phyloP scores from a whole-genome alignment of 1,139 yeast species.

The Barnettozyma hawaiiensis region DNA sequence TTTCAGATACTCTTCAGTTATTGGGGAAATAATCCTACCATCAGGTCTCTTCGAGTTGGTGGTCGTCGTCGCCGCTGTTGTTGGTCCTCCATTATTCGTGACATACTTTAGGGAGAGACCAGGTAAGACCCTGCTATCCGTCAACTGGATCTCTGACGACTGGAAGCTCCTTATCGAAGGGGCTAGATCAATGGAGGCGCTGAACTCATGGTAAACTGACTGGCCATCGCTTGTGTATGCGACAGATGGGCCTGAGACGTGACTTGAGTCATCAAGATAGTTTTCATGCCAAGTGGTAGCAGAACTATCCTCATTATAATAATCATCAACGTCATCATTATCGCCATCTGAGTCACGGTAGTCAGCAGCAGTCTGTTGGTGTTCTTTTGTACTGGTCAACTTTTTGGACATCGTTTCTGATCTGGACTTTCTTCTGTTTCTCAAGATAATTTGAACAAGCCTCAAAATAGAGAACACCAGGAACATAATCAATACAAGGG shows the following conservation, averaged over 20 bases:
- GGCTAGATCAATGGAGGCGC: neutral
- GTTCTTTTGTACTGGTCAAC: neutral
- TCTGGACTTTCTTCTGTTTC: neutral
- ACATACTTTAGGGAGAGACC: constrained; percentile 11
- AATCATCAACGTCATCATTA: no score
- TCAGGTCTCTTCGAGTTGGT: neutral
- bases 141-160: constrained; percentile 6
- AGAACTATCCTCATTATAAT: neutral
- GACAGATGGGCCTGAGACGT: neutral
- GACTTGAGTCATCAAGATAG: neutral
- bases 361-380: neutral
- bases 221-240: neutral
- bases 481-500: constrained; percentile 4
- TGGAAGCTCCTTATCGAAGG: neutral
- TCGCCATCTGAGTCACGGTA: neutral
- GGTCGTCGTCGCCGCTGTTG: no score
- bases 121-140: constrained; percentile 12
- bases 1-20: constrained; percentile 1
- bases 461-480: constrained; percentile 6
- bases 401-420: neutral
- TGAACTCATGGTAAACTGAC: neutral
- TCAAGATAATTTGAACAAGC: neutral
- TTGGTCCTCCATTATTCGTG: neutral
- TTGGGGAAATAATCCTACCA: neutral
- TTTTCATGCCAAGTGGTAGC: neutral